phyloP scores from a whole-genome alignment of 31 red algal species.

The Porphyra umbilicalis region DNA sequence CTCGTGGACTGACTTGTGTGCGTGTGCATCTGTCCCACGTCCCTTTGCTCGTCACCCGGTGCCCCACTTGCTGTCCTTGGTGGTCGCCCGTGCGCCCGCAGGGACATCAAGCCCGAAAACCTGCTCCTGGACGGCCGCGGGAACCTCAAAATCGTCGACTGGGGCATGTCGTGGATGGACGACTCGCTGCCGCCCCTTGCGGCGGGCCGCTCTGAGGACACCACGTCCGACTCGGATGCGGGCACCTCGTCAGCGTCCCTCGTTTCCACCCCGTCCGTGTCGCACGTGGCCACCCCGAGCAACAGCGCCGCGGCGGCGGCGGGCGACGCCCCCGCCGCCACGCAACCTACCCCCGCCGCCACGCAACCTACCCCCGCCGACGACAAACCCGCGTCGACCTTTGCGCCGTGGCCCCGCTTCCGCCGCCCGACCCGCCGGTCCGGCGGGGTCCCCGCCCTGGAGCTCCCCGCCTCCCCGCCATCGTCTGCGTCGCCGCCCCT shows the following conservation, averaged over 20 bases:
- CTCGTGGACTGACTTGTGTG: no score
- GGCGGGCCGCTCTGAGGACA: not conserved
- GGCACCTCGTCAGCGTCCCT: not conserved
- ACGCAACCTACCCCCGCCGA: no score
- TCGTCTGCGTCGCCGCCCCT: not conserved
- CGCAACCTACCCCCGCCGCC: no score
- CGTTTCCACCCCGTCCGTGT: not conserved
- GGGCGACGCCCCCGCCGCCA: not conserved
- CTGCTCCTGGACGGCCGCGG: slow-evolving; percentile 68
- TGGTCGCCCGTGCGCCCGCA: slow-evolving; percentile 3
- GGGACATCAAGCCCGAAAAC: slow-evolving; percentile 95
- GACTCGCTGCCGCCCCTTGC: slow-evolving; percentile 5
- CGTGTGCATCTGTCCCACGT: no score
- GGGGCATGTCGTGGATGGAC: slow-evolving; percentile 80
- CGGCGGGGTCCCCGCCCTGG: not conserved
- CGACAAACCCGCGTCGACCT: not conserved
- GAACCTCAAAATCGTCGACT: slow-evolving; percentile 84
- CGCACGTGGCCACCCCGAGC: not conserved
- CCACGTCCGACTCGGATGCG: not conserved
- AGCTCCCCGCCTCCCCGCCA: not conserved
- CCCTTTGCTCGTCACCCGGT: no score
- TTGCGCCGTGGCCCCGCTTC: not conserved
- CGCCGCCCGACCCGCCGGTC: not conserved
- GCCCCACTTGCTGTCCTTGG: no score
- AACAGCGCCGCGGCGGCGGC: not conserved